phyloP scores from a whole-genome alignment of 352 stramenopile genomes.

The Phytophthora melonis region DNA sequence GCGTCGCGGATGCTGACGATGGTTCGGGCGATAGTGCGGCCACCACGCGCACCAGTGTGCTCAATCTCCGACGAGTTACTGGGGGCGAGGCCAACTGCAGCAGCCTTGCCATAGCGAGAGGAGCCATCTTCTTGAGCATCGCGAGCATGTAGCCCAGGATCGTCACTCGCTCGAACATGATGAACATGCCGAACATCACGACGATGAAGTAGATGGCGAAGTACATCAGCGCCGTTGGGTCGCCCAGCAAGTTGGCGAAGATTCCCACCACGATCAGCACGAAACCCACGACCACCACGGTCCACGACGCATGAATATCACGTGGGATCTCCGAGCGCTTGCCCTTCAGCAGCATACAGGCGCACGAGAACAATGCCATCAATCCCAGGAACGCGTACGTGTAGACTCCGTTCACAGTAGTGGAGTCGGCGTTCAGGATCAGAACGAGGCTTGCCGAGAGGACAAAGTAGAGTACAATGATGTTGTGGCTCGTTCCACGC shows the following conservation, averaged over 20 bases:
- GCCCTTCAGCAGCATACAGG: constrained; percentile 86
- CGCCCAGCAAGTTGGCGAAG: constrained; percentile 82
- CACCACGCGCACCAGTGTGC: constrained; percentile 74
- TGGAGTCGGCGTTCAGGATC: constrained; percentile 72
- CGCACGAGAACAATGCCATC: constrained; percentile 84
- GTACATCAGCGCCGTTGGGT: constrained; percentile 84
- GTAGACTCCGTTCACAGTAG: constrained; percentile 80
- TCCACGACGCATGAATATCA: constrained; percentile 68
- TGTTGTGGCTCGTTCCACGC: constrained; percentile 75
- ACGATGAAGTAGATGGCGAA: constrained; percentile 87
- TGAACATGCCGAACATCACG: constrained; percentile 72
- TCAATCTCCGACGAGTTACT: neutral
- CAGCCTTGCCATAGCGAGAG: neutral
- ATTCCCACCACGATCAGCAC: constrained; percentile 66
- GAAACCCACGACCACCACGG: constrained; percentile 35
- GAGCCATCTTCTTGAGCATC: neutral
- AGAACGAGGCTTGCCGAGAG: constrained; percentile 69
- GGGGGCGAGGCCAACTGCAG: neutral
- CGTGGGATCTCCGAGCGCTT: constrained; percentile 82
- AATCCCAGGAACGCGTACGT: constrained; percentile 86
- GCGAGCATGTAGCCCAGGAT: constrained; percentile 26
- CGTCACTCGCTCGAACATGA: constrained; percentile 90
- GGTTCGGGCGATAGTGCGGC: constrained; percentile 78
- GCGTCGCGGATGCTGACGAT: constrained; percentile 85
- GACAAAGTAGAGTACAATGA: constrained; percentile 75